Conservation (phyloP, 148 eudicot genomes). For the Diospyros lotus region DNA sequence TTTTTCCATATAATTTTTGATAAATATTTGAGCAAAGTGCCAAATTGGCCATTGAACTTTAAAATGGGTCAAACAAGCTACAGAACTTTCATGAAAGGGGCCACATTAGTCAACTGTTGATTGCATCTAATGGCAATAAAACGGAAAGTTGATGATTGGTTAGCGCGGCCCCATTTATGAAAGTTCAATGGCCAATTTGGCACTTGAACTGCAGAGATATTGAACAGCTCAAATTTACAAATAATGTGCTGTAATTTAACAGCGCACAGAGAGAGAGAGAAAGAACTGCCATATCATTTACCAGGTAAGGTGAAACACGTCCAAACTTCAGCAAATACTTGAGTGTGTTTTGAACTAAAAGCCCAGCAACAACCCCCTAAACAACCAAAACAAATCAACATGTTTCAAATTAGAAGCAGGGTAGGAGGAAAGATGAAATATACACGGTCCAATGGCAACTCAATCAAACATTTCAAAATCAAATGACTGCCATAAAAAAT, state of each 20-base stretch:
- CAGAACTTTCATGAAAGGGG: too few species aligned
- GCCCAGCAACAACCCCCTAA: slow-evolving; percentile 98
- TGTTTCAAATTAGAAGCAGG: slow-evolving; percentile 7
- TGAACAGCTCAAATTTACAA: not conserved
- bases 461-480: not conserved
- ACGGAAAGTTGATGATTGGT: too few species aligned
- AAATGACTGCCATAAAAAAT: not conserved
- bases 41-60: too few species aligned
- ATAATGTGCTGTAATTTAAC: not conserved
- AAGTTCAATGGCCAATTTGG: too few species aligned
- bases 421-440: not conserved
- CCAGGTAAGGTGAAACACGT: slow-evolving; percentile 80
- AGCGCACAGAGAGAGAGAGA: slow-evolving; percentile 3
- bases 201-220: not conserved
- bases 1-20: not conserved
- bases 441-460: not conserved
- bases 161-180: too few species aligned
- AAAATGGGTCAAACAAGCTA: too few species aligned
- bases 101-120: too few species aligned
- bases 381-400: slow-evolving; percentile 19
- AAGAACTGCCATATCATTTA: slow-evolving; percentile 17
- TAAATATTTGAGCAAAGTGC: too few species aligned
- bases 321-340: slow-evolving; percentile 90
- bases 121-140: too few species aligned
- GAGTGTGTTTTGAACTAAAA: slow-evolving; percentile 87